Evolutionary conservation across 495 filamentous ascomycete species (phyloP).

Genomic region (Ascobolus immersus): DNA sequence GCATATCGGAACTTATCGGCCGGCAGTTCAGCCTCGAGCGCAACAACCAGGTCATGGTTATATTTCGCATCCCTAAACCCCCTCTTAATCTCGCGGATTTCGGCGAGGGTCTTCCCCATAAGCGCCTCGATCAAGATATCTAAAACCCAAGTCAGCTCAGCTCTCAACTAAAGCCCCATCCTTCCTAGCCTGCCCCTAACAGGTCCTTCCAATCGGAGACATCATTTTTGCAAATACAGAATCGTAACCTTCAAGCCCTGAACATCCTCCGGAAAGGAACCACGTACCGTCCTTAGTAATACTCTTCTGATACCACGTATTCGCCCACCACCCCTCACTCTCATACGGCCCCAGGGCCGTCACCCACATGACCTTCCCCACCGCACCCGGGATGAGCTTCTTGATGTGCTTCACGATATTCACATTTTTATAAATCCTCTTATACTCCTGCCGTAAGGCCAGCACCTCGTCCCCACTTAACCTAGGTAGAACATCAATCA

Average conservation of each 20-base stretch:
- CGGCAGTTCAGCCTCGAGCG: conserved; percentile 47
- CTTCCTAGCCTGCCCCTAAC: too few species aligned
- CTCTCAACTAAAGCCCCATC: too few species aligned
- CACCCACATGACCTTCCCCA: conserved; percentile 76
- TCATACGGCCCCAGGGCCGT: conserved; percentile 82
- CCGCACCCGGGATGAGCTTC: conserved; percentile 40
- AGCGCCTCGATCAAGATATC: conserved; percentile 80
- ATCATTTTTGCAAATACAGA: too few species aligned
- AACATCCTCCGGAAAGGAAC: too few species aligned
- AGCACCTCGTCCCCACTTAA: conserved; percentile 68
- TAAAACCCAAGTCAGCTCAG: too few species aligned
- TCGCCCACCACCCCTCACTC: conserved; percentile 90
- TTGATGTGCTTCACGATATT: conserved; percentile 95
- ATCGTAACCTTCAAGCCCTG: too few species aligned
- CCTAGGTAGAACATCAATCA: conserved; percentile 63
- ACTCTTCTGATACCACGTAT: conserved; percentile 88
- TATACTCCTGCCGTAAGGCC: conserved; percentile 66
- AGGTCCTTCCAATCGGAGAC: too few species aligned
- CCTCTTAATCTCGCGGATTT: conserved; percentile 78
- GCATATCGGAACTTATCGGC: conserved; percentile 87
- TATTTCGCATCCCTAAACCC: conserved; percentile 84
- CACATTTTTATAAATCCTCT: conserved; percentile 61
- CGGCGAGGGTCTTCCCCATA: conserved; percentile 65
- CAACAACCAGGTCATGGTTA: conserved; percentile 59
- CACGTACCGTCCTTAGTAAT: conserved; percentile 50